Evolutionary conservation across 2,329 filamentous ascomycete genomes (phyloP).

Genomic region (Pyrenophora graminea): DNA sequence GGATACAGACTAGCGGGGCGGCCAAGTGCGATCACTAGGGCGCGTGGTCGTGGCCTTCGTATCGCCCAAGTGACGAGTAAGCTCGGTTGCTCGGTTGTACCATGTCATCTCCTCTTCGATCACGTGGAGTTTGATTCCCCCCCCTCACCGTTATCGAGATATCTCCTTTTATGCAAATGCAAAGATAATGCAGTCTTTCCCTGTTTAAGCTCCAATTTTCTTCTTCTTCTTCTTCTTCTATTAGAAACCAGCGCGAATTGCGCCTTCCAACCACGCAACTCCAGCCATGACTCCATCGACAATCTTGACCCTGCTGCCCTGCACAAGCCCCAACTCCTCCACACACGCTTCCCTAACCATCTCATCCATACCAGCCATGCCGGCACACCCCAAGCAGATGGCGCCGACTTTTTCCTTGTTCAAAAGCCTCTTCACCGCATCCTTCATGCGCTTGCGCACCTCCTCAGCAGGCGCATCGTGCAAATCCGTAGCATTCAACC

Average conservation of each 20-base stretch:
- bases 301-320: constrained; percentile 66
- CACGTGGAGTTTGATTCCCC: too few species aligned
- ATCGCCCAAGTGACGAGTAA: too few species aligned
- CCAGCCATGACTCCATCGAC: constrained; percentile 80
- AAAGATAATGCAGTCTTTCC: too few species aligned
- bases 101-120: too few species aligned
- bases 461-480: constrained; percentile 69
- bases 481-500: constrained; percentile 77
- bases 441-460: constrained; percentile 67
- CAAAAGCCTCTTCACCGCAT: constrained; percentile 71
- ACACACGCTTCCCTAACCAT: constrained; percentile 72
- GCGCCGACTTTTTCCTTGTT: constrained; percentile 61
- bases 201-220: too few species aligned
- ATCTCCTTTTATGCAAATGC: too few species aligned
- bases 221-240: too few species aligned
- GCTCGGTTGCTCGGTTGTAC: too few species aligned
- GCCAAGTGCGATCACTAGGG: too few species aligned
- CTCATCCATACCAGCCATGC: constrained; percentile 83
- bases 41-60: too few species aligned
- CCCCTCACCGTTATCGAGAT: too few species aligned
- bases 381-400: constrained; percentile 85
- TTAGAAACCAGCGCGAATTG: constrained; percentile 44
- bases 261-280: constrained; percentile 64
- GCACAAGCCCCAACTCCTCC: constrained; percentile 64
- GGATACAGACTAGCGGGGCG: too few species aligned